Conservation (phyloP, 163 green algal species). For the Volvox carteri region DNA sequence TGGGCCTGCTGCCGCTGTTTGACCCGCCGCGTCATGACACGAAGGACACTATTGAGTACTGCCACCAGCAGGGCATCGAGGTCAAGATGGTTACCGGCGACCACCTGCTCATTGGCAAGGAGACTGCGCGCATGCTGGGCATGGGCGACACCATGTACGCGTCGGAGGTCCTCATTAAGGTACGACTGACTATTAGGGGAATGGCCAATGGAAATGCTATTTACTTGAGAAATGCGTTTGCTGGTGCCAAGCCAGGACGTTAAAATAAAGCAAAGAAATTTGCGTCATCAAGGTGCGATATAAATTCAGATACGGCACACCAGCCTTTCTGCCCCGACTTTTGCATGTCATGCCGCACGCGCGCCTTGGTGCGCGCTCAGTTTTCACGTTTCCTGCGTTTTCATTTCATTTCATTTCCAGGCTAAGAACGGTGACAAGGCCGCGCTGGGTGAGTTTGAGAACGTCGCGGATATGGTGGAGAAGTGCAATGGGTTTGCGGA, state of each 20-base stretch:
- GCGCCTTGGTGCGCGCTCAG: too few species aligned
- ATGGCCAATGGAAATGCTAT: too few species aligned
- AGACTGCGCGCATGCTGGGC: conserved; percentile 91
- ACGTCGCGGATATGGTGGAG: conserved; percentile 87
- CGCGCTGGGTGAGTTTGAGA: conserved; percentile 71
- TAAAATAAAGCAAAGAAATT: too few species aligned
- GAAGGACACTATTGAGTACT: conserved; percentile 86
- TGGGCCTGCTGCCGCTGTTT: conserved; percentile 86
- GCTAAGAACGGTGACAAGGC: conserved; percentile 73
- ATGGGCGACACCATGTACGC: conserved; percentile 92
- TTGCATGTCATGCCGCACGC: too few species aligned
- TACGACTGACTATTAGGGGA: too few species aligned
- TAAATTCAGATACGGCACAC: too few species aligned
- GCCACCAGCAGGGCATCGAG: conserved; percentile 77
- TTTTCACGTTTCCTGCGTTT: too few species aligned
- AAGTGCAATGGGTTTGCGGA: conserved; percentile 95
- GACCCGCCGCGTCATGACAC: conserved; percentile 93
- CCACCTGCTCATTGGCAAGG: conserved; percentile 90
- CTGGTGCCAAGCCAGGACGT: too few species aligned
- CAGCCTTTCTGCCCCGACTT: too few species aligned
- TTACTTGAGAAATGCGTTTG: too few species aligned
- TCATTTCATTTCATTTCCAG: conserved; percentile 38
- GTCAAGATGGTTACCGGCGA: conserved; percentile 93
- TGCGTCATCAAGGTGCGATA: too few species aligned
- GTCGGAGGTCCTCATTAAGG: conserved; percentile 83